Percentiles rank a stretch among this genome's conserved stretches.
phyloP scores from a whole-genome alignment of 2,329 filamentous ascomycete genomes.

The Penicillium nordicum region DNA sequence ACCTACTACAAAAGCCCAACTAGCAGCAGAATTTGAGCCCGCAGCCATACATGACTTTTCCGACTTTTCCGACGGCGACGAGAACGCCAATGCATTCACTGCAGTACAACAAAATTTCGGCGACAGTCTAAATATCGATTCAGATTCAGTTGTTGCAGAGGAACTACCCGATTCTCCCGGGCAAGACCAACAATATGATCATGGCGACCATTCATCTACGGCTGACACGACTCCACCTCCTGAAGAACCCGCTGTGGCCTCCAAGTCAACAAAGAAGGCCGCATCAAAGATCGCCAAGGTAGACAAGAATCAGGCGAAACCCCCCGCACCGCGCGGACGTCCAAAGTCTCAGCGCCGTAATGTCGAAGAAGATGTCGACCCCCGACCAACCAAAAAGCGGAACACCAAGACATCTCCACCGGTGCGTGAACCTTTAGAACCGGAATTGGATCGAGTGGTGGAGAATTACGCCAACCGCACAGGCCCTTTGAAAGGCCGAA shows the following conservation, averaged over 20 bases:
- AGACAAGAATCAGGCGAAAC: slow-evolving; percentile 22
- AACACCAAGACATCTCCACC: slow-evolving; percentile 24
- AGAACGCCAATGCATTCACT: slow-evolving; percentile 30
- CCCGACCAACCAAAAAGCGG: slow-evolving; percentile 33
- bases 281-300: slow-evolving; percentile 16
- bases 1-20: slow-evolving; percentile 16
- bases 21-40: slow-evolving; percentile 23
- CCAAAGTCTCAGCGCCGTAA: slow-evolving; percentile 27
- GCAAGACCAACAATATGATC: slow-evolving; percentile 14
- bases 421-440: slow-evolving; percentile 28
- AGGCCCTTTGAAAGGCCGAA: slow-evolving; percentile 47
- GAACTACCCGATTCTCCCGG: slow-evolving; percentile 7
- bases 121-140: slow-evolving; percentile 23
- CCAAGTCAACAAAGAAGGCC: slow-evolving; percentile 21
- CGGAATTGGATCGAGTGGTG: slow-evolving; percentile 42
- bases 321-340: slow-evolving; percentile 30
- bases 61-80: slow-evolving; percentile 39
- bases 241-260: slow-evolving; percentile 11
- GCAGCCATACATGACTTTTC: slow-evolving; percentile 31
- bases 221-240: slow-evolving; percentile 10
- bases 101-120: slow-evolving; percentile 26
- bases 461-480: slow-evolving; percentile 44
- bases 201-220: slow-evolving; percentile 19
- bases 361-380: slow-evolving; percentile 20
- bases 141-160: slow-evolving; percentile 15